Base-by-base conservation (phyloP, 2,329 filamentous ascomycete species). In the Cercospora sp. region DNA sequence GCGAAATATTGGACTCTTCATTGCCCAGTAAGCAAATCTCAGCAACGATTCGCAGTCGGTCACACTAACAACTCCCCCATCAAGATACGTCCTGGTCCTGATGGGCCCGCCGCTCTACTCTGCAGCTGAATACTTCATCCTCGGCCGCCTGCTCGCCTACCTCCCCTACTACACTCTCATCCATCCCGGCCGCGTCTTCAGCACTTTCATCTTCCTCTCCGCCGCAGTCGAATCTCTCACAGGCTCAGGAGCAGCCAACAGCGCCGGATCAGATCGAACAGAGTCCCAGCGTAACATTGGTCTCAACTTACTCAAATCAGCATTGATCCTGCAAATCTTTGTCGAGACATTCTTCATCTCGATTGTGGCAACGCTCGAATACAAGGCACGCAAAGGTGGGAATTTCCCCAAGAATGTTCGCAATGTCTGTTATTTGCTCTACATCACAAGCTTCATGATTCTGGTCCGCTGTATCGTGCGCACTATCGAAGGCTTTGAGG, bases 141-240 rank as follows among this genome's bases (percentile, higher is more conserved):
- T 90, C 26, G 85, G 85, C 2, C 84, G 87, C 3, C 81, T 88
- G 12, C 80, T 90, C 20, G 86, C 86, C 75, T 90, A 90, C 76
- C 81, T 88, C 2, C 87, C 87, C 0, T 86, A 88, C 73, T 82
- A 86, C 66, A 82, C 87, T 0, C 87, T 87, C 0, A 81, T 87
- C 36, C 85, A 87, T 70, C 86, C 86, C 0, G 85, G 85, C 3
- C 82, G 86, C 3, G 81, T 89, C 4, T 86, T 89, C 71, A 89
- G 87, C 69, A 84, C 83, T 3, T 86, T 89, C 69, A 78, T 89
- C 40, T 78, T 83, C 1, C 78, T 86, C 9, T 85, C 88, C 42
- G 75, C 78, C 1, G 77, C 83, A 0, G 82, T 88, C 45, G 84
- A 87, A 57, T 73, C 83, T 9, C 78, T 88, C 2, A 85, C 85